Percentiles rank a stretch among this genome's conserved stretches.
Evolutionary conservation across 768 basidiomycete genomes (phyloP).

Genomic region (Mrakia frigida): DNA sequence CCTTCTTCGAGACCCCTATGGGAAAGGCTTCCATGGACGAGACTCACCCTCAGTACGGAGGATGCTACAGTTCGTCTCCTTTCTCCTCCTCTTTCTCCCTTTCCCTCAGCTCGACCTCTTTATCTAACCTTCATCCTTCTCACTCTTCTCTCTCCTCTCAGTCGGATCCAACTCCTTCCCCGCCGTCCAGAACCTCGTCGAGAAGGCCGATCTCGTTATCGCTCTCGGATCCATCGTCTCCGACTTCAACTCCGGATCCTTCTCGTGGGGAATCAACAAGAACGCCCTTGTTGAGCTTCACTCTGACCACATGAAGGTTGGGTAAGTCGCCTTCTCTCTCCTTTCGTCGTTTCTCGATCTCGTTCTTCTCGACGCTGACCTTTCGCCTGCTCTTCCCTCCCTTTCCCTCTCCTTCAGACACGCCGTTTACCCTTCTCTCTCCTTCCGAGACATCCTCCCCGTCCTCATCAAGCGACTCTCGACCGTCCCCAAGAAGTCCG

Average conservation of each 20-base stretch:
- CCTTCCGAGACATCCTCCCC: conserved; percentile 42
- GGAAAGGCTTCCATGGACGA: conserved; percentile 73
- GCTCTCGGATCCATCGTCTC: conserved; percentile 58
- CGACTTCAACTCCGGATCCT: conserved; percentile 75
- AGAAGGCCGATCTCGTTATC: conserved; percentile 67
- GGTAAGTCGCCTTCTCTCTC: no score
- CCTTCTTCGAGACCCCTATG: conserved; percentile 34
- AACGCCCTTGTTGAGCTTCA: conserved; percentile 54
- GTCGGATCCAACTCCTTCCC: conserved; percentile 65
- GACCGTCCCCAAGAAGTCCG: conserved; percentile 25
- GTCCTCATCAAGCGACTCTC: conserved; percentile 37
- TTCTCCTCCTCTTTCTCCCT: no score
- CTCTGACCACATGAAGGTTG: conserved; percentile 54
- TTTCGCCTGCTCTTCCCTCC: no score
- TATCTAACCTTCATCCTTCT: no score
- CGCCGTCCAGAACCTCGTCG: conserved; percentile 63
- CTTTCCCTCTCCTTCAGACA: conserved; percentile 1
- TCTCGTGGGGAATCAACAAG: conserved; percentile 18
- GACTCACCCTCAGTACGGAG: conserved; percentile 66
- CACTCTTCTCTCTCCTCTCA: conserved; percentile 47
- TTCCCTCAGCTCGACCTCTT: no score
- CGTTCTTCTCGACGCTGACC: no score
- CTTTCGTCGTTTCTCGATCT: no score
- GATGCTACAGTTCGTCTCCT: conserved; percentile 51
- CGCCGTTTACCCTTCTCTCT: conserved; percentile 36